Evolutionary conservation across 208 protist species (phyloP).

Genomic region (Acanthamoeba sp.): DNA sequence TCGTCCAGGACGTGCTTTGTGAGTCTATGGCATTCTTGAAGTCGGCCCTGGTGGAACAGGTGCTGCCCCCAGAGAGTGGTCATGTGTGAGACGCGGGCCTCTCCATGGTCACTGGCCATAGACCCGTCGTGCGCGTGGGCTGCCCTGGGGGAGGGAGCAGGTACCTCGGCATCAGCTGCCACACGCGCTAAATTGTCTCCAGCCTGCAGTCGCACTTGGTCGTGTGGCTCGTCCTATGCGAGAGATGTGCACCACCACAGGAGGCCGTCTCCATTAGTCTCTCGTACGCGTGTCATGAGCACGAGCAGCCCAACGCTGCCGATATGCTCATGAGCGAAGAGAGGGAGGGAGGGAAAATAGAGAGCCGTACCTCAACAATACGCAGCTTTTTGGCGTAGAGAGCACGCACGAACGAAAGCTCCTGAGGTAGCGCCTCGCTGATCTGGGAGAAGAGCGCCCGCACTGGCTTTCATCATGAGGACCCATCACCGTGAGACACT

Average conservation of each 20-base stretch:
- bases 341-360: neutral
- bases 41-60: slow-evolving; percentile 4
- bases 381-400: slow-evolving; percentile 1
- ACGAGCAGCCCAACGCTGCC: no score
- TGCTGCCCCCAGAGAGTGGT: neutral
- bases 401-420: neutral
- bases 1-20: neutral
- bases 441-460: neutral
- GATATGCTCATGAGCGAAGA: neutral
- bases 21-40: neutral
- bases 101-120: no score
- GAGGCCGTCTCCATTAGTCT: no score
- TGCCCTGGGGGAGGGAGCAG: no score
- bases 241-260: no score
- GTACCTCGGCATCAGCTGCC: neutral
- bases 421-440: neutral
- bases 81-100: no score
- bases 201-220: neutral
- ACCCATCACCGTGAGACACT: neutral
- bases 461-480: neutral
- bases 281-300: no score
- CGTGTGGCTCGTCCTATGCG: neutral
- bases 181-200: neutral
- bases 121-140: no score
- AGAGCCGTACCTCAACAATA: neutral